Evolutionary conservation across 352 stramenopile genomes (phyloP).

Genomic region (Pythium apleroticum): DNA sequence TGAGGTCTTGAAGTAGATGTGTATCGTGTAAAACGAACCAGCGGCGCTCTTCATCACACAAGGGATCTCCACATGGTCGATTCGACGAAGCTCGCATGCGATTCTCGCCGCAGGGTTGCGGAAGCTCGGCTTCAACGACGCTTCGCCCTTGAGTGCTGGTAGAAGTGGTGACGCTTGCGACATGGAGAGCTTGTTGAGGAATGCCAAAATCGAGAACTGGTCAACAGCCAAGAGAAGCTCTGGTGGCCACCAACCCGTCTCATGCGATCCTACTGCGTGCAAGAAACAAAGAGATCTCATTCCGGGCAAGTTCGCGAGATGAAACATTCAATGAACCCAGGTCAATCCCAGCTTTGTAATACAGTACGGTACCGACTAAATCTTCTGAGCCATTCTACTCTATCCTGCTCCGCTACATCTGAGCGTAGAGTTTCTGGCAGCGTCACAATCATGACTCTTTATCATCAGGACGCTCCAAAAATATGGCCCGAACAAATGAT

Average conservation of each 20-base stretch:
- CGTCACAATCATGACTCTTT: neutral
- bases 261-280: neutral
- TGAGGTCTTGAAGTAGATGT: neutral
- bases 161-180: neutral
- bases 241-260: neutral
- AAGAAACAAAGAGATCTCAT: neutral
- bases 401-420: no score
- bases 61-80: neutral
- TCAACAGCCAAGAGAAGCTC: neutral
- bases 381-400: no score
- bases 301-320: no score
- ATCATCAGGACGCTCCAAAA: neutral
- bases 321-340: no score
- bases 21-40: neutral
- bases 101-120: neutral
- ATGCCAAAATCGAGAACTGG: neutral
- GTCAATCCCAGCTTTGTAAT: no score
- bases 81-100: neutral
- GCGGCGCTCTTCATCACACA: neutral
- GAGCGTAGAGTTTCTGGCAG: no score
- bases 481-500: neutral
- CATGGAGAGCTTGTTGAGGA: neutral
- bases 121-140: neutral
- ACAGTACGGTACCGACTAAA: no score
- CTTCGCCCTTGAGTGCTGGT: neutral